Base-by-base conservation (phyloP, 768 basidiomycete species). In the Tylopilus vinaceipallidus region DNA sequence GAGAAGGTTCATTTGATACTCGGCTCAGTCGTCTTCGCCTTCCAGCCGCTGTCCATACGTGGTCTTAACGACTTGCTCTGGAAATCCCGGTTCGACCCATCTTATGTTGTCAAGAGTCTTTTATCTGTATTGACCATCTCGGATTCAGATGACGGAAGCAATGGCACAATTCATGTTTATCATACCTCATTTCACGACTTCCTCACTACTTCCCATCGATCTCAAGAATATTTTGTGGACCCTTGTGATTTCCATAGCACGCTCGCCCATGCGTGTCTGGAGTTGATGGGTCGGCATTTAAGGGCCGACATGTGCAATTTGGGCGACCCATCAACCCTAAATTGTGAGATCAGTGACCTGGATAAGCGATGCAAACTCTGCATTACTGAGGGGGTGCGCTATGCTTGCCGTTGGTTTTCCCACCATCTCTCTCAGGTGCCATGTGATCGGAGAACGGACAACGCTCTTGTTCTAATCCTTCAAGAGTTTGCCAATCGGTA, bases 151-250 rank as follows among this genome's bases (percentile, higher is more conserved):
- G 27, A 4, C 26, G 42, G 45, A 49, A 30, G 24, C 6, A 43
- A 56, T 7, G 53, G 54, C 30, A 32, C 48, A n/a, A 29, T 60
- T 45, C 42, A 55, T 24, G 37, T 60, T 24, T 60, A 60, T 37
- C 58, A 60, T 29, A 60, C 58, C 11, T 60, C 58, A 13, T 60
- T 60, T 34, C 54, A 58, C 14, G 58, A 60, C 29, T 60, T 60
- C 46, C 54, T 60, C 45, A 50, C 58, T 12, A 42, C 33, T 17
- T 9, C 47, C 2, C 33, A 36, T 19, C 58, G 58, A 50, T 60
- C 58, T 34, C 40, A 17, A 37, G 44, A 43, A 37, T 60, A 50
- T 45, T 60, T 56, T 23, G 43, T 50, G 26, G 51, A 60, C 13
- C 22, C 50, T 20, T 8, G 24, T 19, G 24, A 23, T 27, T 59